Conservation (phyloP, 768 basidiomycete genomes). For the Tulasnella sp. region DNA sequence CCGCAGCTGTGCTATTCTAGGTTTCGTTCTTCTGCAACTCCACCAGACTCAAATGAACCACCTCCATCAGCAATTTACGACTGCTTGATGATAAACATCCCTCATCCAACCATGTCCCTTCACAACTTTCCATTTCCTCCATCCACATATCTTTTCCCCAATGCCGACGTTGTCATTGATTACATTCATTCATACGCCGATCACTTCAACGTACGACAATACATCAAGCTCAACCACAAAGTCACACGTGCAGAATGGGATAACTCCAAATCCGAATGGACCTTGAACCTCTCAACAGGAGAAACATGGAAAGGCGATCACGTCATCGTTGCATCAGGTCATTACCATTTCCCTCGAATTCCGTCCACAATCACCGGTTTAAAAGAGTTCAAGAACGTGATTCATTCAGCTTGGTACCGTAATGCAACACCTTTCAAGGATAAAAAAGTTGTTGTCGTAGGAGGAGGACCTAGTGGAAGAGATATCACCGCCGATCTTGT, state of each 20-base stretch:
- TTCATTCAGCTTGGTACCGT: constrained; percentile 59
- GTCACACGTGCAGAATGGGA: constrained; percentile 31
- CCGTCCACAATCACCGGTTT: constrained; percentile 52
- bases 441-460: constrained; percentile 35
- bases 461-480: constrained; percentile 46
- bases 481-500: constrained; percentile 54
- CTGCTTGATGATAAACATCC: constrained; percentile 68
- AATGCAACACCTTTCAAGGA: constrained; percentile 31
- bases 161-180: constrained; percentile 43
- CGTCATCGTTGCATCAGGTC: constrained; percentile 66
- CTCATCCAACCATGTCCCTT: constrained; percentile 66
- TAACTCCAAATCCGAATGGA: constrained; percentile 35
- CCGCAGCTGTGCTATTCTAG: too few species aligned
- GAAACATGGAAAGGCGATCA: constrained; percentile 38
- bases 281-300: constrained; percentile 30
- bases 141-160: constrained; percentile 56
- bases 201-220: constrained; percentile 44
- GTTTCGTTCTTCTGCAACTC: too few species aligned
- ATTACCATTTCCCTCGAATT: constrained; percentile 50
- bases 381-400: constrained; percentile 39
- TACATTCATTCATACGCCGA: constrained; percentile 58
- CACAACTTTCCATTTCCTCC: constrained; percentile 53
- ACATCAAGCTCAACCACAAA: constrained; percentile 48
- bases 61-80: constrained; percentile 68
- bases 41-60: constrained; percentile 24